Conservation (phyloP, 2,329 filamentous ascomycete species). For the Pseudogymnoascus sp. region DNA sequence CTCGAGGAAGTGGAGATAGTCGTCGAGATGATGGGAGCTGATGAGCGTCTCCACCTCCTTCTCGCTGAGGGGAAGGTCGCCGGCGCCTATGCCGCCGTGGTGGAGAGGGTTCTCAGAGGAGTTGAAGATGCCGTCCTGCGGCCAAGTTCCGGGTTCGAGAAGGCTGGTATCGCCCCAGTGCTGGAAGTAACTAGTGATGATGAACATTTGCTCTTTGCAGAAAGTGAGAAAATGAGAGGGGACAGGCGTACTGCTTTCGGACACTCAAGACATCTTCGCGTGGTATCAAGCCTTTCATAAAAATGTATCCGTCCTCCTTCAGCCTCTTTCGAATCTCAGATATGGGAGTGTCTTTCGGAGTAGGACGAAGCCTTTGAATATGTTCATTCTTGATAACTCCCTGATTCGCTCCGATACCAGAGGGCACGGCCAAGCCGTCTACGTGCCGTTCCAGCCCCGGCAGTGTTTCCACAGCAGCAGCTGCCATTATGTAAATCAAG, state of each 20-base stretch:
- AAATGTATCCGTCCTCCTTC: not conserved
- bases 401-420: slow-evolving; percentile 1
- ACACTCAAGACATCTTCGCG: not conserved
- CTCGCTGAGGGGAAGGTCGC: not conserved
- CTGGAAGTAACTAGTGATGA: slow-evolving; percentile 38
- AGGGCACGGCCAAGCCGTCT: not conserved
- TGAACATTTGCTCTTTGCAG: not conserved
- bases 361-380: not conserved
- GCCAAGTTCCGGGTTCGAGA: slow-evolving; percentile 42
- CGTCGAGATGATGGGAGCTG: not conserved
- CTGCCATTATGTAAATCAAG: not conserved
- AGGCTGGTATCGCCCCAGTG: slow-evolving; percentile 47
- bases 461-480: not conserved
- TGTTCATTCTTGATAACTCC: slow-evolving; percentile 1
- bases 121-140: slow-evolving; percentile 48
- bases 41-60: not conserved
- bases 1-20: not conserved
- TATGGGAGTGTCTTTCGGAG: not conserved
- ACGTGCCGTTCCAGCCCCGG: not conserved
- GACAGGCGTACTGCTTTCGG: not conserved
- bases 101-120: slow-evolving; percentile 13
- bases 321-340: not conserved
- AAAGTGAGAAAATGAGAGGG: not conserved
- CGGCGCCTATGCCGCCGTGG: slow-evolving; percentile 2
- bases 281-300: slow-evolving; percentile 1